phyloP scores from a whole-genome alignment of 2,329 filamentous ascomycete species.

The Aureobasidium sp. region DNA sequence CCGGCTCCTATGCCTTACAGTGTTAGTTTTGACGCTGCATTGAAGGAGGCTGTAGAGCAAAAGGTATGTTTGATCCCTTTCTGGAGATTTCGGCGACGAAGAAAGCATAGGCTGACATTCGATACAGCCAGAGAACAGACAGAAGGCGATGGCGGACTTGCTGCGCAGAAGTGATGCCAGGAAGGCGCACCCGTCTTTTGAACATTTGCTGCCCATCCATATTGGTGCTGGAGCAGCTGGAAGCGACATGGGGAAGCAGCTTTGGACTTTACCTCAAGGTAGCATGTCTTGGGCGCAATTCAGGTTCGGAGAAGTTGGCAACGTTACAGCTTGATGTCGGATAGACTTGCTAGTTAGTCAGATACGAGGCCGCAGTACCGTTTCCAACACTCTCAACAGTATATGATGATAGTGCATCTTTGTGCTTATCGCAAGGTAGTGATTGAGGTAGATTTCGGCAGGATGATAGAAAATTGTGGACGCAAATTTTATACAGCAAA shows the following conservation, averaged over 20 bases:
- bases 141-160: constrained; percentile 28
- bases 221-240: constrained; percentile 33
- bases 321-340: constrained; percentile 14
- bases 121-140: constrained; percentile 20
- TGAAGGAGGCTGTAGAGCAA: constrained; percentile 26
- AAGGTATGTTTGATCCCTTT: constrained; percentile 1
- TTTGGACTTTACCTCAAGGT: constrained; percentile 28
- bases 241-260: constrained; percentile 22
- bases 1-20: constrained; percentile 25
- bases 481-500: background rate
- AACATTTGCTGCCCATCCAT: constrained; percentile 53
- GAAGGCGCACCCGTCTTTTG: constrained; percentile 54
- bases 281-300: constrained; percentile 30
- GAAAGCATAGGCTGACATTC: background rate
- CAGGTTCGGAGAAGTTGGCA: constrained; percentile 23
- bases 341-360: background rate
- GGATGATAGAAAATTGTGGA: background rate
- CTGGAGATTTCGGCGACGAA: background rate
- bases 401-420: background rate
- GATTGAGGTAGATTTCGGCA: no score
- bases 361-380: background rate
- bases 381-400: no score
- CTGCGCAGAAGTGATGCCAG: constrained; percentile 42
- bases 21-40: constrained; percentile 26
- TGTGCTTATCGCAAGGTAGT: background rate